phyloP scores from a whole-genome alignment of 2,329 filamentous ascomycete species.

The Penicillium sclerotiorum region DNA sequence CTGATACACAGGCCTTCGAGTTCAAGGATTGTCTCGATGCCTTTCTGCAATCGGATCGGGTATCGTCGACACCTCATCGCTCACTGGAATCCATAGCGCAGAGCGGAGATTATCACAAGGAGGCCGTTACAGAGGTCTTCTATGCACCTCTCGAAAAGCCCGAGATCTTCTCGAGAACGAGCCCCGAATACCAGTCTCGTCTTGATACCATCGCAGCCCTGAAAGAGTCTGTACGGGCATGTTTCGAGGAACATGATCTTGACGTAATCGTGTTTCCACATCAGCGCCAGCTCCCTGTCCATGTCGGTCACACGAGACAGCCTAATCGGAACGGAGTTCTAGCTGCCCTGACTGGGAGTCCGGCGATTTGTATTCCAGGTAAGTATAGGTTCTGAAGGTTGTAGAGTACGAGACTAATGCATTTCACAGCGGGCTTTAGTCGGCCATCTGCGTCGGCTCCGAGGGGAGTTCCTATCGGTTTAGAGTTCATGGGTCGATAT shows the following conservation, averaged over 20 bases:
- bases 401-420: neutral
- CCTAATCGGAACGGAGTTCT: slow-evolving; percentile 62
- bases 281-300: slow-evolving; percentile 65
- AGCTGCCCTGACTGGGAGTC: slow-evolving; percentile 56
- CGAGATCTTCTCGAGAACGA: slow-evolving; percentile 56
- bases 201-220: slow-evolving; percentile 56
- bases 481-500: slow-evolving; percentile 63
- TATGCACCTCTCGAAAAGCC: slow-evolving; percentile 57
- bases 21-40: slow-evolving; percentile 58
- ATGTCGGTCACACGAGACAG: slow-evolving; percentile 59
- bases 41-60: slow-evolving; percentile 53
- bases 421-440: slow-evolving; percentile 50
- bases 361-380: slow-evolving; percentile 52
- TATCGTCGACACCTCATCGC: slow-evolving; percentile 22
- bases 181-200: slow-evolving; percentile 53
- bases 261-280: slow-evolving; percentile 67
- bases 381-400: slow-evolving; percentile 2
- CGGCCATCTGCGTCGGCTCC: slow-evolving; percentile 52
- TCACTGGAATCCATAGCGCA: slow-evolving; percentile 55
- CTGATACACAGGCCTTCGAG: slow-evolving; percentile 65
- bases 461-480: slow-evolving; percentile 63
- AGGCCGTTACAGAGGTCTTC: slow-evolving; percentile 59
- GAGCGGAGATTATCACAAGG: slow-evolving; percentile 53
- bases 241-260: slow-evolving; percentile 54
- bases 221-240: slow-evolving; percentile 53